These are phyloP conservation scores for Protomyces arabidopsidicola DNA, from an alignment of 1,139 yeast species.

Conservation along the genomic window DNA sequence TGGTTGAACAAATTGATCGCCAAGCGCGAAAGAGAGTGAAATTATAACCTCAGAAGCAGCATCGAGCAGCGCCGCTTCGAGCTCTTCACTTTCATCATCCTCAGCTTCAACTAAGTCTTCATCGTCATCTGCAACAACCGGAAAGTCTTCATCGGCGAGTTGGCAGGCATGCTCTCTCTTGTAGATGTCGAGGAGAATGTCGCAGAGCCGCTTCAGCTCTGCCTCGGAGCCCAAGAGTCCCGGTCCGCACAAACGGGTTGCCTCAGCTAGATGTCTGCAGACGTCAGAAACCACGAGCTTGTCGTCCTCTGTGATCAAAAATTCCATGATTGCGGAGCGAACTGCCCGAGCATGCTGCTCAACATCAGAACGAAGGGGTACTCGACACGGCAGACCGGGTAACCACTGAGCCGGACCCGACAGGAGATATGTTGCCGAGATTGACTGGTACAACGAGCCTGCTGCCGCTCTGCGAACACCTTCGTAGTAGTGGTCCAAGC, in stretches of 20 bases:
- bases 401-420: slow-evolving; percentile 50
- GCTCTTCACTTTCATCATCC: slow-evolving; percentile 56
- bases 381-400: slow-evolving; percentile 62
- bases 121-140: slow-evolving; percentile 43
- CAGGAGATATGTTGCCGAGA: slow-evolving; percentile 59
- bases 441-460: slow-evolving; percentile 75
- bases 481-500: slow-evolving; percentile 72
- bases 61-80: slow-evolving; percentile 80
- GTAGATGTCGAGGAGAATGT: slow-evolving; percentile 56
- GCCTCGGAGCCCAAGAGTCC: slow-evolving; percentile 50
- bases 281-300: slow-evolving; percentile 59
- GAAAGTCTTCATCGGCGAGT: slow-evolving; percentile 54
- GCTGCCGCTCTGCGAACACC: slow-evolving; percentile 90
- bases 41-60: slow-evolving; percentile 81
- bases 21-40: slow-evolving; percentile 67
- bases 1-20: slow-evolving; percentile 58
- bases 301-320: slow-evolving; percentile 75
- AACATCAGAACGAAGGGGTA: slow-evolving; percentile 41
- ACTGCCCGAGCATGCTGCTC: slow-evolving; percentile 60
- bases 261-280: slow-evolving; percentile 68
- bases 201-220: slow-evolving; percentile 54
- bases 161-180: slow-evolving; percentile 82
- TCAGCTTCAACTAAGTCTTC: slow-evolving; percentile 51
- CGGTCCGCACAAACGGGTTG: slow-evolving; percentile 69
- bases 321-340: slow-evolving; percentile 59